Conservation (phyloP, 495 filamentous ascomycete species). For the Aspergillus steynii region DNA sequence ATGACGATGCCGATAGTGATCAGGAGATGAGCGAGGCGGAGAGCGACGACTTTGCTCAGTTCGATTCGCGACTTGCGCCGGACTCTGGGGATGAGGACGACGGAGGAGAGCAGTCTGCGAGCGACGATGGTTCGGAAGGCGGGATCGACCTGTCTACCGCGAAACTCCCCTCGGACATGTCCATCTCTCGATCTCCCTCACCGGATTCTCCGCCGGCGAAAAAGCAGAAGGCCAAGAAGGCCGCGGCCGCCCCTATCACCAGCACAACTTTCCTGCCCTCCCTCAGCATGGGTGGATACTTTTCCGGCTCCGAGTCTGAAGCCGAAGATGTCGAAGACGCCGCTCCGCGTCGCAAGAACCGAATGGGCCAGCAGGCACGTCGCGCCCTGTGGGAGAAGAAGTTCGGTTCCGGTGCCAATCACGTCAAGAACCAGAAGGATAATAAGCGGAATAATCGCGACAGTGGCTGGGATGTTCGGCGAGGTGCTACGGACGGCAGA, state of each 20-base stretch:
- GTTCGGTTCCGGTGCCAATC: conserved; percentile 73
- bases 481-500: conserved; percentile 40
- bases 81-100: conserved; percentile 50
- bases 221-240: conserved; percentile 40
- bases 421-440: conserved; percentile 51
- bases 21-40: conserved; percentile 39
- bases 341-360: conserved; percentile 66
- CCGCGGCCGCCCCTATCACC: conserved; percentile 35
- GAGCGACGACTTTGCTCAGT: conserved; percentile 44
- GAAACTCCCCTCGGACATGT: conserved; percentile 32
- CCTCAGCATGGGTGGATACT: conserved; percentile 83
- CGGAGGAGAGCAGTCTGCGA: conserved; percentile 36
- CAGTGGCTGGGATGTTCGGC: conserved; percentile 49
- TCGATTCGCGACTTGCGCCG: conserved; percentile 57
- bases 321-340: conserved; percentile 41
- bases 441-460: conserved; percentile 37
- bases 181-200: conserved; percentile 39
- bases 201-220: conserved; percentile 37
- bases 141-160: conserved; percentile 8
- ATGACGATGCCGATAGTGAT: conserved; percentile 3
- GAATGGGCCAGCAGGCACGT: conserved; percentile 84
- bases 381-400: conserved; percentile 92
- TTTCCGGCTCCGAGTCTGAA: conserved; percentile 81
- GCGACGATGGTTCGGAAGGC: conserved; percentile 24
- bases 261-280: conserved; percentile 85